Evolutionary conservation across 805 yeast genomes (phyloP).

Genomic region (Metschnikowia henanensis): DNA sequence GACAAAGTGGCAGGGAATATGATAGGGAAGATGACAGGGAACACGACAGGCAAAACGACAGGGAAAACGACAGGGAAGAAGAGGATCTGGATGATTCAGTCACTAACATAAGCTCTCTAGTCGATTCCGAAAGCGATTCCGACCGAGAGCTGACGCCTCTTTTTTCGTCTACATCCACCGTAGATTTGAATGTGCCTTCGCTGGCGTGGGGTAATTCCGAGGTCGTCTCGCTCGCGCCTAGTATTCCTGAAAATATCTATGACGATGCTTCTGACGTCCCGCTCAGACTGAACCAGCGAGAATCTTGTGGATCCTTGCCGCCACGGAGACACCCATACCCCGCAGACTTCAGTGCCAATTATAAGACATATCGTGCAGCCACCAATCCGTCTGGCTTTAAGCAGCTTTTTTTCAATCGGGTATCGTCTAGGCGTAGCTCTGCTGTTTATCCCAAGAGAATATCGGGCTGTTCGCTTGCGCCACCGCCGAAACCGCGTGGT

Average conservation of each 20-base stretch:
- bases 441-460: not conserved
- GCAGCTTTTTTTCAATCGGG: not conserved
- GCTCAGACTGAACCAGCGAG: constrained; percentile 3
- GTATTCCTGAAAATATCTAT: not conserved
- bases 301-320: constrained; percentile 3
- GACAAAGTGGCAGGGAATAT: too few relatives aligned
- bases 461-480: not conserved
- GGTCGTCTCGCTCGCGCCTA: not conserved
- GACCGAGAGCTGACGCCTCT: constrained; percentile 8
- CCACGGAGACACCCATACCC: constrained; percentile 10
- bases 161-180: constrained; percentile 6
- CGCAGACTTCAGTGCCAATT: not conserved
- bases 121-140: constrained; percentile 2
- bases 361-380: constrained; percentile 1
- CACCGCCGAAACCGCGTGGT: not conserved
- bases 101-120: not conserved
- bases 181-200: constrained; percentile 1
- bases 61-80: too few relatives aligned
- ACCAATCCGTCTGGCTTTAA: constrained; percentile 2
- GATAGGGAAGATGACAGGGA: too few relatives aligned
- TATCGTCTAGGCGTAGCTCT: not conserved
- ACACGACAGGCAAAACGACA: too few relatives aligned
- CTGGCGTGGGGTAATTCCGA: constrained; percentile 4
- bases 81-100: not conserved
- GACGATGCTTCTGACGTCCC: not conserved